These are phyloP conservation scores for Nitzschia sp. DNA, from an alignment of 108 stramenopile species.

Conservation along the genomic window DNA sequence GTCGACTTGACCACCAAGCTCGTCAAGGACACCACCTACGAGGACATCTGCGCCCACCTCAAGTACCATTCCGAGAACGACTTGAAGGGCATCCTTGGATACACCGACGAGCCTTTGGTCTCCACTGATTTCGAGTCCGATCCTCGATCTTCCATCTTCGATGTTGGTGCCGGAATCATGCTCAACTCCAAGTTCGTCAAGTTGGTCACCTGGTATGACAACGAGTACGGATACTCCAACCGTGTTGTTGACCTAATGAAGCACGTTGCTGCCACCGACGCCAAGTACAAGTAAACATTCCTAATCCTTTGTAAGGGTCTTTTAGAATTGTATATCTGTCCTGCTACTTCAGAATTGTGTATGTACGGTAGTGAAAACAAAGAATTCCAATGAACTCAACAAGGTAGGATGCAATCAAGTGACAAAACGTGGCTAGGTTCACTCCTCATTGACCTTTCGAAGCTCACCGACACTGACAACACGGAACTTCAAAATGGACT, in stretches of 20 bases:
- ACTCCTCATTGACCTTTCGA: too few species aligned
- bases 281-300: conserved; percentile 45
- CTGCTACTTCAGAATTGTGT: not conserved
- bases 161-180: conserved; percentile 97
- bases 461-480: not conserved
- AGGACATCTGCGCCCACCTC: conserved; percentile 96
- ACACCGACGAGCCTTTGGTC: conserved; percentile 97
- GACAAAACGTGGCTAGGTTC: too few species aligned
- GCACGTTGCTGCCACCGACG: conserved; percentile 90
- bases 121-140: conserved; percentile 96
- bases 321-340: not conserved
- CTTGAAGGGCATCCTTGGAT: conserved; percentile 99
- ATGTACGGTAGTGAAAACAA: not conserved
- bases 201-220: conserved; percentile 97
- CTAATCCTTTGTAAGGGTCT: not conserved
- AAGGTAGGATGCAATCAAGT: too few species aligned
- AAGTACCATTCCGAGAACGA: conserved; percentile 88
- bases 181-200: conserved; percentile 95
- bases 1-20: conserved; percentile 94
- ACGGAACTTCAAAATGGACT: conserved; percentile 10
- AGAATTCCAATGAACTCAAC: not conserved
- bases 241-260: conserved; percentile 96
- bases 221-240: conserved; percentile 94
- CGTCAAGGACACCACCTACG: conserved; percentile 91
- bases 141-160: conserved; percentile 96